phyloP scores from a whole-genome alignment of 352 stramenopile species.

The Pythium brachiatum region DNA sequence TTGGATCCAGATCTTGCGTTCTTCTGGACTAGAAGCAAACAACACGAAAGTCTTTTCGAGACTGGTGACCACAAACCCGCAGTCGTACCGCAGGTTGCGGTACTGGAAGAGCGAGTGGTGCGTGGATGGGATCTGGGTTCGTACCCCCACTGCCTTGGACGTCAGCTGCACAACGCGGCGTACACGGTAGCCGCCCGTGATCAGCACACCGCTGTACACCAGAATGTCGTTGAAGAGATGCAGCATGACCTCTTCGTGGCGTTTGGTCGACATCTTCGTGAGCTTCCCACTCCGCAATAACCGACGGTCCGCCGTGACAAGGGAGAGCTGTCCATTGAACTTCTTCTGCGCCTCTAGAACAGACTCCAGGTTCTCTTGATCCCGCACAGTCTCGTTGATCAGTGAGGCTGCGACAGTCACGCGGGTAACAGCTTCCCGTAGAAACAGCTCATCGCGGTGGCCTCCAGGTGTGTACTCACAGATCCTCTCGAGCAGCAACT shows the following conservation, averaged over 20 bases:
- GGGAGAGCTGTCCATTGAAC: slow-evolving; percentile 65
- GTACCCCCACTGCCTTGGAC: slow-evolving; percentile 71
- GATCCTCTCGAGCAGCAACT: slow-evolving; percentile 82
- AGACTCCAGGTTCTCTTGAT: slow-evolving; percentile 78
- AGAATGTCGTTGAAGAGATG: slow-evolving; percentile 87
- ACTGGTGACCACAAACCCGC: slow-evolving; percentile 74
- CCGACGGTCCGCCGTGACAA: slow-evolving; percentile 64
- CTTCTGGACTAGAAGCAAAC: slow-evolving; percentile 49
- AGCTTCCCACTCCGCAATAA: slow-evolving; percentile 67
- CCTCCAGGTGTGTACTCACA: slow-evolving; percentile 57
- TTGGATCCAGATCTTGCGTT: slow-evolving; percentile 55
- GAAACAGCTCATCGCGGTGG: slow-evolving; percentile 60
- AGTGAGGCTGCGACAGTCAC: slow-evolving; percentile 59
- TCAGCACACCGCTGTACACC: slow-evolving; percentile 75
- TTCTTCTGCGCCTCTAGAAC: slow-evolving; percentile 79
- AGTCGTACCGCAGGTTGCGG: slow-evolving; percentile 45
- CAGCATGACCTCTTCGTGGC: slow-evolving; percentile 77
- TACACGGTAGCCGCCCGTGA: slow-evolving; percentile 71
- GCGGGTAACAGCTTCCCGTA: slow-evolving; percentile 57
- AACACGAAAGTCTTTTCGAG: slow-evolving; percentile 83
- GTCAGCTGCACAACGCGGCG: slow-evolving; percentile 67
- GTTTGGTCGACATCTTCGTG: slow-evolving; percentile 82
- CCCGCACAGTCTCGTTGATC: slow-evolving; percentile 85
- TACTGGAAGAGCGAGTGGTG: slow-evolving; percentile 51
- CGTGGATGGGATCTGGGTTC: slow-evolving; percentile 48